A percentile compares a stretch with the other conserved stretches of the same genome.
Evolutionary conservation across 257 asterid species (phyloP).

Genomic region (Penstemon newberryi): DNA sequence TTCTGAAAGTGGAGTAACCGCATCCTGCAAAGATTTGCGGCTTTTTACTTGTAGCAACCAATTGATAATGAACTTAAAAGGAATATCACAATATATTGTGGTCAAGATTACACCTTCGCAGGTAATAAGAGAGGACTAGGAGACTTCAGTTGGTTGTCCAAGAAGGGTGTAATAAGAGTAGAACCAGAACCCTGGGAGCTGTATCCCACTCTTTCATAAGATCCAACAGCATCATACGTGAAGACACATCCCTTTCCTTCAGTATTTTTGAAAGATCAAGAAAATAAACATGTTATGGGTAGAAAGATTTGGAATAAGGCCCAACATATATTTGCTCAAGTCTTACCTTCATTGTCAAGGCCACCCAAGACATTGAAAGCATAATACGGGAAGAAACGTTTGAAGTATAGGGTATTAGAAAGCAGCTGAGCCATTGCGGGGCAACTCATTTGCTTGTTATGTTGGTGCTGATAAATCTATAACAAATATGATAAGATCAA

Average conservation of each 20-base stretch:
- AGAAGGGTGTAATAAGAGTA: constrained; percentile 87
- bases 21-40: constrained; percentile 12
- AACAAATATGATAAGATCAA: constrained; percentile 16
- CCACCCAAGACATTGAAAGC: constrained; percentile 94
- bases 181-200: constrained; percentile 98
- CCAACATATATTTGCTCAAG: constrained; percentile 11
- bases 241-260: constrained; percentile 95
- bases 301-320: background rate
- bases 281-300: constrained; percentile 18
- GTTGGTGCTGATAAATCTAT: constrained; percentile 88
- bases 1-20: constrained; percentile 76
- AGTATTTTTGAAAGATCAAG: constrained; percentile 18
- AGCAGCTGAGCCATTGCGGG: constrained; percentile 97
- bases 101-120: constrained; percentile 39
- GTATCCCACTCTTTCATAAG: constrained; percentile 96
- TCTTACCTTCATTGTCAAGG: constrained; percentile 85
- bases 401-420: constrained; percentile 83
- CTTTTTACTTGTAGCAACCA: background rate
- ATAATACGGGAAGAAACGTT: constrained; percentile 90
- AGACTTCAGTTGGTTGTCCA: constrained; percentile 81
- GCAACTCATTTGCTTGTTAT: constrained; percentile 96
- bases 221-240: constrained; percentile 97
- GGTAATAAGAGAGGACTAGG: constrained; percentile 65
- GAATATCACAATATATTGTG: constrained; percentile 5
- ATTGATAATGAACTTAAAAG: background rate